Percentiles rank a stretch among this genome's conserved stretches.
Conservation (phyloP, 2,329 filamentous ascomycete genomes). For the Fusarium sp. region DNA sequence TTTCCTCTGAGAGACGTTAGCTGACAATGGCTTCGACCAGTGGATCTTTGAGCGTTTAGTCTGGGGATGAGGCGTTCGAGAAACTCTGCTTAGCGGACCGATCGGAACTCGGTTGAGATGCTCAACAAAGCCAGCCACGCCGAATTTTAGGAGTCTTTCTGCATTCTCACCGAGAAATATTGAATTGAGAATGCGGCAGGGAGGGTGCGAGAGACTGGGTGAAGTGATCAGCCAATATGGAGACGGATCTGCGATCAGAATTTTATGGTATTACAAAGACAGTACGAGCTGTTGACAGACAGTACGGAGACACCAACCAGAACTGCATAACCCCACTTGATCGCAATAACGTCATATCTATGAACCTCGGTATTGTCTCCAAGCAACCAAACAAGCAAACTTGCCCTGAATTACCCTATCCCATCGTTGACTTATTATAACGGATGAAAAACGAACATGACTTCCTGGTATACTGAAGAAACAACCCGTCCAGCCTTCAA, state of each 20-base stretch:
- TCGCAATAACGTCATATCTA: not conserved
- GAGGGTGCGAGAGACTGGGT: too few species aligned
- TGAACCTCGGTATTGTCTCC: not conserved
- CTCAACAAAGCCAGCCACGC: not conserved
- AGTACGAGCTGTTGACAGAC: not conserved
- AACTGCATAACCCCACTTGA: not conserved
- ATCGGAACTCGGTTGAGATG: not conserved
- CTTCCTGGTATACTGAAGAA: conserved; percentile 7
- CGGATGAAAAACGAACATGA: not conserved
- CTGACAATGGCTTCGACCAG: not conserved
- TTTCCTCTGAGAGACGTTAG: not conserved
- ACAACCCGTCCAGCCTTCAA: conserved; percentile 3
- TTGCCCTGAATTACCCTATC: too few species aligned
- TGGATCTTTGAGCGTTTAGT: not conserved
- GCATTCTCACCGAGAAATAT: too few species aligned
- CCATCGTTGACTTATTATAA: not conserved
- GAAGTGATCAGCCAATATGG: not conserved
- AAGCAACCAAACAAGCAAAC: not conserved
- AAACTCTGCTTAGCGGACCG: too few species aligned
- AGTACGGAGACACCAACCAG: not conserved
- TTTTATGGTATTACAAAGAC: not conserved
- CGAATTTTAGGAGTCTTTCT: not conserved
- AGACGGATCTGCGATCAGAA: not conserved
- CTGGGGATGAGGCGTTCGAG: not conserved
- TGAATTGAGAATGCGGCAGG: too few species aligned